Conservation (phyloP, 352 stramenopile species). For the Halophytophthora polymorphica region DNA sequence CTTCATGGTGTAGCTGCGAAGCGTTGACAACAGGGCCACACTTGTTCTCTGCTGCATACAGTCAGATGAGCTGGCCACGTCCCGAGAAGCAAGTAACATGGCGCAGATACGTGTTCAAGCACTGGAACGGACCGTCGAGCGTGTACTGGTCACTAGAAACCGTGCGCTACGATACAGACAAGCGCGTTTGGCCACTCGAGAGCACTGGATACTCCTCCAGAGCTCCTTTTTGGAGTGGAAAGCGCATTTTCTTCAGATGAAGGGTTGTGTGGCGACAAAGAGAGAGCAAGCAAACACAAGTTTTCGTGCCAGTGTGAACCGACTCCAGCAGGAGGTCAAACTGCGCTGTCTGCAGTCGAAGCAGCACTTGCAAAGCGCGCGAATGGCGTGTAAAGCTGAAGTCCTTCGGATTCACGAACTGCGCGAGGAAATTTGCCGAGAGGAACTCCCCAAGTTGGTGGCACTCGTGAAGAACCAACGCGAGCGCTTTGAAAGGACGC, state of each 20-base stretch:
- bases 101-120: constrained; percentile 13
- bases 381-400: constrained; percentile 11
- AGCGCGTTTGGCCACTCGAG: constrained; percentile 11
- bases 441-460: constrained; percentile 15
- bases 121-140: constrained; percentile 19
- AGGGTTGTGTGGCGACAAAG: constrained; percentile 1
- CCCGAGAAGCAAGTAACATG: constrained; percentile 12
- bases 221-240: constrained; percentile 33
- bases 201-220: constrained; percentile 1
- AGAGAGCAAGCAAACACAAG: constrained; percentile 8
- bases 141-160: constrained; percentile 28
- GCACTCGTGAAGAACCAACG: constrained; percentile 1
- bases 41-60: constrained; percentile 2
- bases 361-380: constrained; percentile 3
- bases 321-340: constrained; percentile 6
- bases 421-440: constrained; percentile 16
- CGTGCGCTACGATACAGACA: constrained; percentile 32
- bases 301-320: constrained; percentile 9
- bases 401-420: constrained; percentile 9
- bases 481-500: constrained; percentile 22
- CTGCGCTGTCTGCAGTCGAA: constrained; percentile 13
- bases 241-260: constrained; percentile 8
- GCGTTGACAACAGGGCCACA: neutral
- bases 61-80: constrained; percentile 22
- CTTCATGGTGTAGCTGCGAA: too few relatives aligned